Conservation (phyloP, 2,329 filamentous ascomycete genomes). For the Helotiales sp. region DNA sequence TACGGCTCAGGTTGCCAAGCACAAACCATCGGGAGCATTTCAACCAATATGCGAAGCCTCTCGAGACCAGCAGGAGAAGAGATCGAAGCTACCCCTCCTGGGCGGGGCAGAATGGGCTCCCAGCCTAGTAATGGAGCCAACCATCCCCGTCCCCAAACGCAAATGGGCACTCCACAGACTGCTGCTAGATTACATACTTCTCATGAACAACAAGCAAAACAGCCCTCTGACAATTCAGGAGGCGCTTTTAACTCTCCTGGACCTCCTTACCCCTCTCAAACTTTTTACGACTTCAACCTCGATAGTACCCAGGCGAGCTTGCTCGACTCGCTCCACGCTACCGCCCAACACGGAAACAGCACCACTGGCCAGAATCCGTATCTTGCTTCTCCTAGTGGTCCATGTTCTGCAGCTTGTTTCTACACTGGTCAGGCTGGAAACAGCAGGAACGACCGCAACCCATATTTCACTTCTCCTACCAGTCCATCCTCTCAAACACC, state of each 20-base stretch:
- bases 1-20: too few species aligned
- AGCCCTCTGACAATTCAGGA: background rate
- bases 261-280: background rate
- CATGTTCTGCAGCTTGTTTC: background rate
- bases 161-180: background rate
- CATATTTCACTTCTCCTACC: background rate
- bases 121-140: background rate
- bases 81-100: background rate
- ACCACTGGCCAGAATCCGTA: too few species aligned
- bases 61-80: too few species aligned
- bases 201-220: background rate
- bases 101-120: background rate
- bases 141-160: background rate
- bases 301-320: too few species aligned
- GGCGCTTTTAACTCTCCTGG: background rate
- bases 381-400: background rate
- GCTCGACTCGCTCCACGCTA: too few species aligned
- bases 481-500: background rate
- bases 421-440: background rate
- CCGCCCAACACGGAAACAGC: too few species aligned
- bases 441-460: background rate
- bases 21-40: too few species aligned
- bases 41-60: too few species aligned
- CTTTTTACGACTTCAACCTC: too few species aligned
- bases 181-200: background rate